These are phyloP conservation scores for Plasmodium inui DNA, from an alignment of 169 alveolate species.

Conservation along the genomic window DNA sequence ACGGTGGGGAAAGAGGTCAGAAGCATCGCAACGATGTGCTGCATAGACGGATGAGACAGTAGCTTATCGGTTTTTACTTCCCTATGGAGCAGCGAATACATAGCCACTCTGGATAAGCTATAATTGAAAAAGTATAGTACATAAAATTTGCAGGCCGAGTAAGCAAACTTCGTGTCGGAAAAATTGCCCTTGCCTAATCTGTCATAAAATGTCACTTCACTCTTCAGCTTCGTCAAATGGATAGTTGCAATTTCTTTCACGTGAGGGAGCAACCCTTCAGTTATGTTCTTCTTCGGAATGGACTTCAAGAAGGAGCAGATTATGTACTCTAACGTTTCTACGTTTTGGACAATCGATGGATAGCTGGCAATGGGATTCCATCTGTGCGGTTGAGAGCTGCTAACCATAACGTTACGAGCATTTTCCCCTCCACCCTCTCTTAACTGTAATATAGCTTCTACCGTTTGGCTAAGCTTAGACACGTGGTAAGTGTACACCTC, in stretches of 20 bases:
- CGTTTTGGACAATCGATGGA: neutral
- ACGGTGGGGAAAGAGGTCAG: constrained; percentile 7
- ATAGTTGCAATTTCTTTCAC: constrained; percentile 4
- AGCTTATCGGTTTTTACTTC: neutral
- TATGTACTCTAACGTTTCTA: constrained; percentile 65
- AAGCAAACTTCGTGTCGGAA: neutral
- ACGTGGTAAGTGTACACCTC: constrained; percentile 15
- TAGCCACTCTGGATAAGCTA: constrained; percentile 28
- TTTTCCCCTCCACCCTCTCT: neutral
- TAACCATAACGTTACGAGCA: neutral
- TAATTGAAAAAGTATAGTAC: constrained; percentile 30
- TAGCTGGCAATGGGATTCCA: neutral
- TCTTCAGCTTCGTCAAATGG: constrained; percentile 11
- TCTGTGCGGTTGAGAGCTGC: neutral
- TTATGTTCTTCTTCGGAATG: constrained; percentile 31
- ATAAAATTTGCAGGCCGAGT: constrained; percentile 2
- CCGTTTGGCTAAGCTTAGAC: neutral
- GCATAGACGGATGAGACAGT: neutral
- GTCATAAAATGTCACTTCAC: constrained; percentile 13
- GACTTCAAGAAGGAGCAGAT: constrained; percentile 18
- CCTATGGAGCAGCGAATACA: constrained; percentile 20
- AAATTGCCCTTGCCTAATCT: neutral
- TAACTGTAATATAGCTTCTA: neutral
- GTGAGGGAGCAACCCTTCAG: neutral
- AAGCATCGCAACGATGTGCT: neutral